phyloP scores from a whole-genome alignment of 2,329 filamentous ascomycete species.

The Monilinia vaccinii-corymbosi region DNA sequence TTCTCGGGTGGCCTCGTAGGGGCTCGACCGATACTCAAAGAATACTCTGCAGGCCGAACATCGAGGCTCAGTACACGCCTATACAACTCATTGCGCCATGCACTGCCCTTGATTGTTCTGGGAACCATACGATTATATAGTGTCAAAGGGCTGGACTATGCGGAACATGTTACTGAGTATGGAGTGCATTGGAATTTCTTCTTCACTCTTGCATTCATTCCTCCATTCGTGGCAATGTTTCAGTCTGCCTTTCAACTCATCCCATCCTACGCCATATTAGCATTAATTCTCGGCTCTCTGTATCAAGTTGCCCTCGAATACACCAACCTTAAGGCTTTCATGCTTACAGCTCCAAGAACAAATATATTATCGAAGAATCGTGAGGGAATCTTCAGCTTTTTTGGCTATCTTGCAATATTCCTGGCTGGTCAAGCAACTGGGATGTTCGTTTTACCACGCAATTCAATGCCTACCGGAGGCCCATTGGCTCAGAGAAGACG shows the following conservation, averaged over 20 bases:
- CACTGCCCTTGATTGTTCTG: constrained; percentile 70
- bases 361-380: constrained; percentile 82
- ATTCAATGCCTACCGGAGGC: constrained; percentile 35
- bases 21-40: constrained; percentile 69
- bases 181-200: constrained; percentile 99
- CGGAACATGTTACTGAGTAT: constrained; percentile 94
- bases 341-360: constrained; percentile 71
- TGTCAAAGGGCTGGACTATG: constrained; percentile 92
- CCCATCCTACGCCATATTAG: constrained; percentile 68
- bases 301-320: constrained; percentile 73
- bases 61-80: constrained; percentile 50
- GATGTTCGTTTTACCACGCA: constrained; percentile 64
- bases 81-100: constrained; percentile 62
- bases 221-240: constrained; percentile 79
- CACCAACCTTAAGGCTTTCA: constrained; percentile 70
- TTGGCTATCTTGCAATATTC: constrained; percentile 92
- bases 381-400: constrained; percentile 90
- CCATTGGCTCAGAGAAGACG: constrained; percentile 42
- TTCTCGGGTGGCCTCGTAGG: constrained; percentile 90
- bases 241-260: constrained; percentile 62
- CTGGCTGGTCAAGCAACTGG: constrained; percentile 80
- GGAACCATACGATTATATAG: constrained; percentile 75
- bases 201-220: constrained; percentile 83
- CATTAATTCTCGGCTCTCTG: constrained; percentile 54
- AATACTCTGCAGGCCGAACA: constrained; percentile 43